Conservation (phyloP, 2,329 filamentous ascomycete species). For the Trichoderma guizhouense region DNA sequence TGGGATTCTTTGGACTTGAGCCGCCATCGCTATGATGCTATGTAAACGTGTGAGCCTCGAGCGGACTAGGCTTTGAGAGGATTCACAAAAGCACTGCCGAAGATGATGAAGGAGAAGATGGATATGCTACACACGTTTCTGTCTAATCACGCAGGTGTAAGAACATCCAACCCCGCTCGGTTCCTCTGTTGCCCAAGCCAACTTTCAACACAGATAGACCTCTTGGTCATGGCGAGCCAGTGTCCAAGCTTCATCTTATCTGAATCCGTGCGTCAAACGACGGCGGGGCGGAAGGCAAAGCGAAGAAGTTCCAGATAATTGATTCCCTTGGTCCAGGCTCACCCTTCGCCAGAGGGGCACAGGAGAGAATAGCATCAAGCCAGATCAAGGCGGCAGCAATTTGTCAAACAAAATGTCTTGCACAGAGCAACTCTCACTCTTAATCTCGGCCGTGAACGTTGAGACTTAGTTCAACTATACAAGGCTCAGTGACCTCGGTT, state of each 20-base stretch:
- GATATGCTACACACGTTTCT: not conserved
- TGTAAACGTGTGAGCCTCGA: not conserved
- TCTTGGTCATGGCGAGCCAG: not conserved
- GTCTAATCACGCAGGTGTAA: not conserved
- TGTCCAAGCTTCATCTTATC: not conserved
- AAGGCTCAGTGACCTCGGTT: not conserved
- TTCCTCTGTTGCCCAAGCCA: not conserved
- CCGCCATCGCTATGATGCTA: not conserved
- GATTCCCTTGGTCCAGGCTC: too few relatives aligned
- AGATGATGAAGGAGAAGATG: not conserved
- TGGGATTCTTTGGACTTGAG: not conserved
- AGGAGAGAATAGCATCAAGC: not conserved
- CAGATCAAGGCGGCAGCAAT: not conserved
- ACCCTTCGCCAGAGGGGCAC: too few relatives aligned
- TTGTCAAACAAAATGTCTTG: not conserved
- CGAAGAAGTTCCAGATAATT: too few relatives aligned
- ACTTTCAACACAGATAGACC: not conserved
- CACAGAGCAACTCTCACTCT: not conserved
- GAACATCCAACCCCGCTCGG: not conserved
- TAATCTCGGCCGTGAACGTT: accelerated
- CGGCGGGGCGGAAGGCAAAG: too few relatives aligned
- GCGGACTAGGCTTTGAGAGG: not conserved
- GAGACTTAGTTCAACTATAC: not conserved
- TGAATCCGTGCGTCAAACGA: not conserved
- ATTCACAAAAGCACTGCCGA: not conserved